phyloP scores from a whole-genome alignment of 192 early-diverging fungal species.

The Linnemannia elongata region DNA sequence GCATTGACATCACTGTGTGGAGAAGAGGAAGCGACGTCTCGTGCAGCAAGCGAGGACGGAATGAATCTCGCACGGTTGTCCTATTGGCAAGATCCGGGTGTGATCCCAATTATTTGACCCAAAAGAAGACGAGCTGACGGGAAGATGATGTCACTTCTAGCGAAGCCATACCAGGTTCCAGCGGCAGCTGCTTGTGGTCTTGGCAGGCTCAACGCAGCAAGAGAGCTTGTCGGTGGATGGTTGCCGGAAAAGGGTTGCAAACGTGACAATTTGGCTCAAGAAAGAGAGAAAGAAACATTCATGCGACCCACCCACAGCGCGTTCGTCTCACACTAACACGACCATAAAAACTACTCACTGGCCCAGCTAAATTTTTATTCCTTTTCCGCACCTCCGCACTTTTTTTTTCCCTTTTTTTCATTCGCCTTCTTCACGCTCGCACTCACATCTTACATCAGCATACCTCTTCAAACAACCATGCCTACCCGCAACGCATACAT shows the following conservation, averaged over 20 bases:
- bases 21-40: background rate
- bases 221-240: background rate
- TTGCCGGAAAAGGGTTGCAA: background rate
- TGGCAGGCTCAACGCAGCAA: background rate
- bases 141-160: background rate
- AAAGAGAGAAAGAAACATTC: background rate
- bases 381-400: background rate
- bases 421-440: background rate
- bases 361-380: too few species aligned
- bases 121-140: background rate
- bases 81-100: background rate
- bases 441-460: background rate
- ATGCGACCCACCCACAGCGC: background rate
- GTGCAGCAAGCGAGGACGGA: background rate
- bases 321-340: background rate
- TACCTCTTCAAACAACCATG: conserved; percentile 16
- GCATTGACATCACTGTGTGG: background rate
- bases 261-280: background rate
- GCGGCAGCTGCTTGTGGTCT: background rate
- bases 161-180: background rate
- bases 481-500: conserved; percentile 55
- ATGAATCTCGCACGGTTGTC: too few species aligned
- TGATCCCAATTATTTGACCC: background rate
- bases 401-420: background rate
- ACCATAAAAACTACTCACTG: background rate